Conservation (phyloP, 169 alveolate species). For the Eimeria sp. region DNA sequence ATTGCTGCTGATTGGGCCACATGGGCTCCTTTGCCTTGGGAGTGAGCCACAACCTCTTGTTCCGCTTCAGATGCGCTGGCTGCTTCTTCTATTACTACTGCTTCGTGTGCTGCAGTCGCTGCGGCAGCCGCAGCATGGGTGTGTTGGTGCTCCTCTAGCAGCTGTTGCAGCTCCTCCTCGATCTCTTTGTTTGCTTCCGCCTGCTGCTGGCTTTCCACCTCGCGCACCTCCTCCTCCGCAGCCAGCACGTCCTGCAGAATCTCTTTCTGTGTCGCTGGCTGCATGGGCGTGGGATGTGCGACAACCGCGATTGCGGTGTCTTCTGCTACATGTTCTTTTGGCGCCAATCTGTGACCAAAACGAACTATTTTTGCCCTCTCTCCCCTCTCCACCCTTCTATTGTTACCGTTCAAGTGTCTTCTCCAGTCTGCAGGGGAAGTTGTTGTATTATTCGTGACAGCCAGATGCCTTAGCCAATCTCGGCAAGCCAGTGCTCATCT, state of each 20-base stretch:
- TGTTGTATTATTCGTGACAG: neutral
- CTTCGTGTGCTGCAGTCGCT: neutral
- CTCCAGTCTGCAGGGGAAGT: constrained; percentile 29
- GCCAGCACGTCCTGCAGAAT: constrained; percentile 13
- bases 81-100: neutral
- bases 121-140: constrained; percentile 26
- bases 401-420: constrained; percentile 39
- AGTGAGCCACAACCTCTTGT: neutral
- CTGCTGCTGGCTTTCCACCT: neutral
- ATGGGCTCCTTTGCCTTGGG: neutral
- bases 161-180: constrained; percentile 16
- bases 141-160: constrained; percentile 19
- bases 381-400: neutral
- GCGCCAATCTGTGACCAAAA: constrained; percentile 18
- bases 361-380: neutral
- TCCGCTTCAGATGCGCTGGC: constrained; percentile 15
- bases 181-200: constrained; percentile 12
- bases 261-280: constrained; percentile 36
- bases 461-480: neutral
- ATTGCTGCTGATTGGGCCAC: neutral
- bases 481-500: neutral
- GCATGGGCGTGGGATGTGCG: neutral
- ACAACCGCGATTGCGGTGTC: neutral
- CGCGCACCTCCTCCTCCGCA: constrained; percentile 53
- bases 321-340: neutral